phyloP scores from a whole-genome alignment of 768 basidiomycete genomes.

The Clitopilus passeckerianus region DNA sequence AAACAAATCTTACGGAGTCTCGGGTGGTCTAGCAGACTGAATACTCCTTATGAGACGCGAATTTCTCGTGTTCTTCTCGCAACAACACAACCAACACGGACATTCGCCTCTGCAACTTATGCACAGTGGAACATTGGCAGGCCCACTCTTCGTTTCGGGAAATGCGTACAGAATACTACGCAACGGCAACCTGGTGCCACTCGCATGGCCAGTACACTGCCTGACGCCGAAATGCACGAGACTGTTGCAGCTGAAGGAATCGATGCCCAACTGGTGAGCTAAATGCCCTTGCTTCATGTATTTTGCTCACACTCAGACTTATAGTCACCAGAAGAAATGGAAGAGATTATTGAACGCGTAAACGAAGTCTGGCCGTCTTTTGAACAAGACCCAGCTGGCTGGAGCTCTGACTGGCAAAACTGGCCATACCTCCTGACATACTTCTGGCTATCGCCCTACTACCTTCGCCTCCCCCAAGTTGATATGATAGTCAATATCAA shows the following conservation, averaged over 20 bases:
- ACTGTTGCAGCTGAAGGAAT: not conserved
- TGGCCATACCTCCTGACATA: constrained; percentile 25
- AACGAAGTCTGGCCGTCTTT: constrained; percentile 19
- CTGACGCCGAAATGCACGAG: not conserved
- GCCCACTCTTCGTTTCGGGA: no score
- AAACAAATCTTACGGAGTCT: not conserved
- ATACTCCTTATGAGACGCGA: not conserved
- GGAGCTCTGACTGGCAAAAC: constrained; percentile 23
- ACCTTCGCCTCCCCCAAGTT: constrained; percentile 29
- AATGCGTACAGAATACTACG: not conserved
- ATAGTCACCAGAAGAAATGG: not conserved
- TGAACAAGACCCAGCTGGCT: constrained; percentile 17
- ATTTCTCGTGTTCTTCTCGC: no score
- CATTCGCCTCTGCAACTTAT: no score
- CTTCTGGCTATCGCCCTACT: constrained; percentile 28
- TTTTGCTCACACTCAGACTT: no score
- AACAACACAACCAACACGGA: no score
- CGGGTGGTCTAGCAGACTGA: not conserved
- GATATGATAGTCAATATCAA: constrained; percentile 28
- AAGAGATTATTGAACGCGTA: constrained; percentile 12
- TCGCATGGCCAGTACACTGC: not conserved
- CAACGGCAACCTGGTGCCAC: not conserved
- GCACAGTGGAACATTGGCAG: no score
- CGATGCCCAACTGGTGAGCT: not conserved
- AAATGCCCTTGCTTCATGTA: not conserved